phyloP scores from a whole-genome alignment of 2,329 filamentous ascomycete species.

The Apiospora malaysiana region DNA sequence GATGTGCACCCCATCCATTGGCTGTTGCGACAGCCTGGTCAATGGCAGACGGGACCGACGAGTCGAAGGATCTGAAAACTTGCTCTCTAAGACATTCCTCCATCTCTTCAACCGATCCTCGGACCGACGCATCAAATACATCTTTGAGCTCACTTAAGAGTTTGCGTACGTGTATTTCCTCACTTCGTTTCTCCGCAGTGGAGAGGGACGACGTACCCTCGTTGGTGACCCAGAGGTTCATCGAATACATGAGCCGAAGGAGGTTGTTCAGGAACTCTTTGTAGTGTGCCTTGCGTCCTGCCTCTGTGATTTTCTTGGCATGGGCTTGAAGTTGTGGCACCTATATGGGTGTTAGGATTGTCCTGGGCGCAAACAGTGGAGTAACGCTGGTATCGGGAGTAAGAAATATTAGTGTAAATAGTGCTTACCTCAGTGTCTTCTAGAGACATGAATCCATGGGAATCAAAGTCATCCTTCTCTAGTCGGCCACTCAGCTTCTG shows the following conservation, averaged over 20 bases:
- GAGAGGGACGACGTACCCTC: conserved; percentile 13
- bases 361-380: too few species aligned
- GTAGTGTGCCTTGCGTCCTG: conserved; percentile 44
- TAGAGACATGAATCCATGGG: conserved; percentile 53
- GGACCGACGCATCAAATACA: conserved; percentile 46
- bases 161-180: conserved; percentile 23
- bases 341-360: not conserved
- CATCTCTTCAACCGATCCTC: conserved; percentile 45
- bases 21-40: conserved; percentile 42
- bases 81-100: conserved; percentile 48
- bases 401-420: not conserved
- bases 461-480: conserved; percentile 50
- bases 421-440: conserved; percentile 57
- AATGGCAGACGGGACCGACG: conserved; percentile 46
- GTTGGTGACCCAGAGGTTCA: conserved; percentile 30
- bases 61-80: conserved; percentile 51
- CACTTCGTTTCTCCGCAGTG: not conserved
- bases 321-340: conserved; percentile 63
- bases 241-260: conserved; percentile 51
- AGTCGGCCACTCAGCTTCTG: conserved; percentile 65
- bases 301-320: conserved; percentile 61
- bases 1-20: conserved; percentile 46
- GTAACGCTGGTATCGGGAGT: too few species aligned
- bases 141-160: conserved; percentile 26
- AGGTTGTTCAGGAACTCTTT: conserved; percentile 58